These are phyloP conservation scores for Rhizopogon vinicolor DNA, from an alignment of 768 basidiomycete genomes.

Conservation along the genomic window DNA sequence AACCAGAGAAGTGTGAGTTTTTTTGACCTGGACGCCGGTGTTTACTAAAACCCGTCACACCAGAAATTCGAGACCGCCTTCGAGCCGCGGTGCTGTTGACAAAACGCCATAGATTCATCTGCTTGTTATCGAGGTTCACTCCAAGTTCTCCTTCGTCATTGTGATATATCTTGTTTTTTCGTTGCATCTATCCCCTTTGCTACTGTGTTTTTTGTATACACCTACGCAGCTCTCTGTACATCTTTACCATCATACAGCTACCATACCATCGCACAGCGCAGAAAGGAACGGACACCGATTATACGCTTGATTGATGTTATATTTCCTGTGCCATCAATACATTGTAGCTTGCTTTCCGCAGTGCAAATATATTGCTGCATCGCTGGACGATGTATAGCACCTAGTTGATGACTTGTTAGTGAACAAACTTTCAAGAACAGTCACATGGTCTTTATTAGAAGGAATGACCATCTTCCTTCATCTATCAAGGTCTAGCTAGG, in stretches of 20 bases:
- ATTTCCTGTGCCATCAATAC: background rate
- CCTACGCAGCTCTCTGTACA: background rate
- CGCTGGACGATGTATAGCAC: background rate
- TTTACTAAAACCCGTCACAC: background rate
- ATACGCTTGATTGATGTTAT: conserved; percentile 1
- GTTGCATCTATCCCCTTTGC: background rate
- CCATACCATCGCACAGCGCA: conserved; percentile 2
- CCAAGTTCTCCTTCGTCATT: background rate
- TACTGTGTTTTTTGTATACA: background rate
- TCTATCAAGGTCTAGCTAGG: too few relatives aligned
- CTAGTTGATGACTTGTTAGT: background rate
- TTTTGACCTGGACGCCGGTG: background rate
- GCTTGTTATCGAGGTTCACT: background rate
- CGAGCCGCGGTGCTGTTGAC: background rate
- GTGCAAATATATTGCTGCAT: background rate
- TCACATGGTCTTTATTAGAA: background rate
- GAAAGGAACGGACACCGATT: background rate
- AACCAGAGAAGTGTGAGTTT: conserved; percentile 18
- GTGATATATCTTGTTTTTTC: conserved; percentile 1
- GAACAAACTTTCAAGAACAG: background rate
- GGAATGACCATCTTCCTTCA: too few relatives aligned
- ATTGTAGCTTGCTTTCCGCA: background rate
- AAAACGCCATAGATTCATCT: conserved; percentile 1
- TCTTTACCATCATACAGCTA: conserved; percentile 1
- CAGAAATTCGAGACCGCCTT: conserved; percentile 1